Evolutionary conservation across 345 rosid genomes (phyloP).

Genomic region (Pistacia integerrima): DNA sequence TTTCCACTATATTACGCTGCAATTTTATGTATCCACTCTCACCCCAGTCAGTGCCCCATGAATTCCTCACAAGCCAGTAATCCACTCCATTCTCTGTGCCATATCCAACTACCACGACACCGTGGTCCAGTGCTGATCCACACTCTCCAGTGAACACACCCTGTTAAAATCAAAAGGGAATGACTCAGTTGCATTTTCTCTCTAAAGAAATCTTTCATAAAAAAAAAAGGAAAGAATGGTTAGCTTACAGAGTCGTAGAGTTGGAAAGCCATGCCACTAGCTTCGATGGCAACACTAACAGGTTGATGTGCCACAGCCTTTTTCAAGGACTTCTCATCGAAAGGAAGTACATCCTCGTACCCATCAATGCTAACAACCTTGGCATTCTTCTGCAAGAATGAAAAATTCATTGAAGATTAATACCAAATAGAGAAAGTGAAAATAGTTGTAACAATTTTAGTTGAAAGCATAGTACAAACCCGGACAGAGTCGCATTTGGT

Average conservation of each 20-base stretch:
- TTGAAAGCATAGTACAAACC: conserved; percentile 34
- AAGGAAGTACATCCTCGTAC: conserved; percentile 70
- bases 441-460: neutral
- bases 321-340: conserved; percentile 61
- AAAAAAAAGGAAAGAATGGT: no score
- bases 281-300: conserved; percentile 95
- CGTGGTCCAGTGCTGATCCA: conserved; percentile 72
- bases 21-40: conserved; percentile 61
- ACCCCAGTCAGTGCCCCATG: conserved; percentile 75
- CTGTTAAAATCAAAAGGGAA: conserved; percentile 31
- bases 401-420: neutral
- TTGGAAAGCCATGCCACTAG: conserved; percentile 76
- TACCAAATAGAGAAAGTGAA: neutral
- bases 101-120: conserved; percentile 80
- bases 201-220: neutral
- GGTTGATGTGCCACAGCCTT: conserved; percentile 87
- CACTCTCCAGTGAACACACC: conserved; percentile 82
- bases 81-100: conserved; percentile 75
- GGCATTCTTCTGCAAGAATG: conserved; percentile 50
- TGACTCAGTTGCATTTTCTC: neutral
- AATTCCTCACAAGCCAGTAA: conserved; percentile 87
- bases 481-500: conserved; percentile 48
- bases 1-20: conserved; percentile 38
- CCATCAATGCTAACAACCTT: conserved; percentile 80
- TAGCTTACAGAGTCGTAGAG: conserved; percentile 68